phyloP scores from a whole-genome alignment of 352 stramenopile species.

The Phytophthora uliginosa region DNA sequence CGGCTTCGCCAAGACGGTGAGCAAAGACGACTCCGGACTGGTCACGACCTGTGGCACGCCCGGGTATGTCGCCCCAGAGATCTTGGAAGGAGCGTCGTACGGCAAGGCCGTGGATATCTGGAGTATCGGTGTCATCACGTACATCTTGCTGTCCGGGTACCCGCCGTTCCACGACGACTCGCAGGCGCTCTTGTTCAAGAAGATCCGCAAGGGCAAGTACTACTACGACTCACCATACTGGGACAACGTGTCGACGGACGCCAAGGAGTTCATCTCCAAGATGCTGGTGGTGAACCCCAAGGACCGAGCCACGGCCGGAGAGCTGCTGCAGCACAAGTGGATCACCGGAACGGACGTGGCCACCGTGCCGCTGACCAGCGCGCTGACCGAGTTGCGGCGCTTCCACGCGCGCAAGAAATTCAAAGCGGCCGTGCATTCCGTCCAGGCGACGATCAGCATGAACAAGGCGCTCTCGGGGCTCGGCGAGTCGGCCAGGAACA shows the following conservation, averaged over 20 bases:
- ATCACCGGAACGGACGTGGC: constrained; percentile 77
- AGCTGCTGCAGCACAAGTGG: constrained; percentile 82
- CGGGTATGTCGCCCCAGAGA: constrained; percentile 88
- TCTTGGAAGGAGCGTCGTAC: constrained; percentile 84
- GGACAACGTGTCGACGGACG: constrained; percentile 91
- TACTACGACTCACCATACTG: constrained; percentile 92
- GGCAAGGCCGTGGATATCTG: constrained; percentile 89
- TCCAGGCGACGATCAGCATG: constrained; percentile 85
- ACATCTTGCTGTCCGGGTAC: constrained; percentile 92
- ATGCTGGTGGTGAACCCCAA: constrained; percentile 89
- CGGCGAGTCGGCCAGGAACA: constrained; percentile 32
- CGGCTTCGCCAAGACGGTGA: constrained; percentile 92
- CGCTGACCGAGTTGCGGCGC: constrained; percentile 78
- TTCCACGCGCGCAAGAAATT: constrained; percentile 90
- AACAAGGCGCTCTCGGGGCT: constrained; percentile 73
- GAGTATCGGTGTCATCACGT: constrained; percentile 90
- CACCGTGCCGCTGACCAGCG: constrained; percentile 78
- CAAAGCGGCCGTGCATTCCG: constrained; percentile 83
- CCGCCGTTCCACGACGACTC: constrained; percentile 95
- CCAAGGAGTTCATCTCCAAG: constrained; percentile 91
- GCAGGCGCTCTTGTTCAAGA: constrained; percentile 93
- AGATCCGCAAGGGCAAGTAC: constrained; percentile 89
- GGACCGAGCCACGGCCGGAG: constrained; percentile 64
- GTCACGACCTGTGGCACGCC: constrained; percentile 83
- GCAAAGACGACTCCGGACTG: constrained; percentile 64